Percentiles rank a stretch among this genome's conserved stretches.
Evolutionary conservation across 75 land plant species (phyloP).

Genomic region (Cryptomeria japonica): DNA sequence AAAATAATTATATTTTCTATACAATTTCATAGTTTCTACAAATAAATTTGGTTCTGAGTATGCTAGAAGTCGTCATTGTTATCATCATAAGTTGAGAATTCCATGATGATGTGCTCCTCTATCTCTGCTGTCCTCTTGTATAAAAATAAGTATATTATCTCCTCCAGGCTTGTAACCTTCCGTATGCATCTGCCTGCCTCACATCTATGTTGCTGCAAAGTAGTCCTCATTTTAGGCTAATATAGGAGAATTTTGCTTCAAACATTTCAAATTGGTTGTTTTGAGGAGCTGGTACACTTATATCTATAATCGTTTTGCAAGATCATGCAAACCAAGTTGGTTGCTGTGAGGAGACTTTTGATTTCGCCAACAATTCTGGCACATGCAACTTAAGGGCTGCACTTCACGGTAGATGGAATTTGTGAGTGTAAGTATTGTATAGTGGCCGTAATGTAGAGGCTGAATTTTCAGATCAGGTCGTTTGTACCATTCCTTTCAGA

Average conservation of each 20-base stretch:
- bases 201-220: neutral
- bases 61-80: neutral
- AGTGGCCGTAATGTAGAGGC: neutral
- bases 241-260: neutral
- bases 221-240: neutral
- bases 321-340: neutral
- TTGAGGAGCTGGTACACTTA: neutral
- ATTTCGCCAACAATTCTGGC: neutral
- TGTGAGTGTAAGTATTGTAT: neutral
- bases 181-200: neutral
- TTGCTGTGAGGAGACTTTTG: neutral
- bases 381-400: neutral
- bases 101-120: neutral
- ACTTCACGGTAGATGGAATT: neutral
- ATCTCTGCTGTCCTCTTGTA: neutral
- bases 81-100: neutral
- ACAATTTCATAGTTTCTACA: neutral
- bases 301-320: neutral
- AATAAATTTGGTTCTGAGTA: neutral
- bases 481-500: neutral
- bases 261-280: neutral
- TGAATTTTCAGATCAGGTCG: neutral
- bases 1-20: neutral
- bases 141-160: neutral
- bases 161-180: neutral